A percentile compares a stretch with the other conserved stretches of the same genome.
These are phyloP conservation scores for Cnidoscolus chayamansa DNA, from an alignment of 441 rosid species.

Conservation along the genomic window DNA sequence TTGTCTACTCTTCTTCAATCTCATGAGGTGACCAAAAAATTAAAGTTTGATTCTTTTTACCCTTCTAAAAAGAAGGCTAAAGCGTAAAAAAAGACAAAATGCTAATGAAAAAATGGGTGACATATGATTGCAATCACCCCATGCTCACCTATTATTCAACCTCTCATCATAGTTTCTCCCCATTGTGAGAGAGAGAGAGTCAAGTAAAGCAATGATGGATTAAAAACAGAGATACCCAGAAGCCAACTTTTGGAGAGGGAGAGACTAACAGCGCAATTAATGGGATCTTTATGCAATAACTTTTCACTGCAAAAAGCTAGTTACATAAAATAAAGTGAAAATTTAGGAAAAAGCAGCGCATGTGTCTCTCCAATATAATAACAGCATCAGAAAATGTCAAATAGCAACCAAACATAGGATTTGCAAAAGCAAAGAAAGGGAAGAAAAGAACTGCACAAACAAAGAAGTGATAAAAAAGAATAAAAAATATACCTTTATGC, in stretches of 20 bases:
- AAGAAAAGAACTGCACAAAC: background rate
- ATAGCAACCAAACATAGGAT: slow-evolving; percentile 8
- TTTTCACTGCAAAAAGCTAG: slow-evolving; percentile 31
- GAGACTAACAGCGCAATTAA: slow-evolving; percentile 52
- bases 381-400: slow-evolving; percentile 23
- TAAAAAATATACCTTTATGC: slow-evolving; percentile 29
- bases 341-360: slow-evolving; percentile 22
- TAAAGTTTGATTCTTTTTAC: slow-evolving; percentile 28
- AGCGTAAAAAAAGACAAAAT: slow-evolving; percentile 14
- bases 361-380: slow-evolving; percentile 23
- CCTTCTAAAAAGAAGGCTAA: slow-evolving; percentile 36
- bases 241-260: slow-evolving; percentile 27
- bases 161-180: slow-evolving; percentile 41
- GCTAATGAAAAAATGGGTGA: slow-evolving; percentile 23
- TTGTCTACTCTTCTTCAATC: slow-evolving; percentile 47
- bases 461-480: slow-evolving; percentile 12
- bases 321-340: slow-evolving; percentile 12
- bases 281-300: slow-evolving; percentile 34
- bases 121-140: slow-evolving; percentile 40
- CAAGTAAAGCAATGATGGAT: slow-evolving; percentile 36
- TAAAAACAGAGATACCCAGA: slow-evolving; percentile 33
- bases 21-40: slow-evolving; percentile 44
- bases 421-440: background rate
- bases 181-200: slow-evolving; percentile 20
- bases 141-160: slow-evolving; percentile 45